These are phyloP conservation scores for Skeletonema potamos DNA, from an alignment of 108 stramenopile genomes.

Conservation along the genomic window DNA sequence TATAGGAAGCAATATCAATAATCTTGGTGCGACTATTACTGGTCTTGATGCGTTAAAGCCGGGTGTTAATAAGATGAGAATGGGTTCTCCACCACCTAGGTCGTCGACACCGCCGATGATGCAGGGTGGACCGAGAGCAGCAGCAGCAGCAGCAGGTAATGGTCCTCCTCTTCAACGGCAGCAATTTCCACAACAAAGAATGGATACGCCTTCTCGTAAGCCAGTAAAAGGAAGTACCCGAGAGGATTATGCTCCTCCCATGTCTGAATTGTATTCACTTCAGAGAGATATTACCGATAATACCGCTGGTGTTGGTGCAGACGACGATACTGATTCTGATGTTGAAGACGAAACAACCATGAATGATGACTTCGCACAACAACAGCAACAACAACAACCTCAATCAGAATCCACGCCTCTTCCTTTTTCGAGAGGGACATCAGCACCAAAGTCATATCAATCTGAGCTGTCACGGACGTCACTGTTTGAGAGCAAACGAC, in stretches of 20 bases:
- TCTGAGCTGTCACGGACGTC: background rate
- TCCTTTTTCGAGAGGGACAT: background rate
- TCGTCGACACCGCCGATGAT: background rate
- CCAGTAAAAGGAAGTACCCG: background rate
- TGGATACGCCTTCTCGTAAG: background rate
- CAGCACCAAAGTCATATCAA: background rate
- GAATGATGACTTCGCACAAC: background rate
- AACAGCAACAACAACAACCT: background rate
- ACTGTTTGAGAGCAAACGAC: background rate
- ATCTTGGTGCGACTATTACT: conserved; percentile 13
- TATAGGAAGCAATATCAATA: conserved; percentile 16
- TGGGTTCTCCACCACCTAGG: background rate
- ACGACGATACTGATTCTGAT: conserved; percentile 10
- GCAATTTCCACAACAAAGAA: background rate
- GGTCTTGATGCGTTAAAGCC: background rate
- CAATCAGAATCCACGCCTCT: background rate
- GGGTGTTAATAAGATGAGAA: background rate
- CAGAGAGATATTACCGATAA: background rate
- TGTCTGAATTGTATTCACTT: conserved; percentile 40
- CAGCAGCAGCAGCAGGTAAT: no score
- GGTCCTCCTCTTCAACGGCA: background rate
- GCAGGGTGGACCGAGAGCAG: background rate
- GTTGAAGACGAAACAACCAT: conserved; percentile 7
- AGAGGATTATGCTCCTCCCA: conserved; percentile 42
- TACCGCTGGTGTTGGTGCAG: background rate